Percentiles rank a stretch among this genome's conserved stretches.
phyloP scores from a whole-genome alignment of 805 yeast genomes.

The Wickerhamiella galacta region DNA sequence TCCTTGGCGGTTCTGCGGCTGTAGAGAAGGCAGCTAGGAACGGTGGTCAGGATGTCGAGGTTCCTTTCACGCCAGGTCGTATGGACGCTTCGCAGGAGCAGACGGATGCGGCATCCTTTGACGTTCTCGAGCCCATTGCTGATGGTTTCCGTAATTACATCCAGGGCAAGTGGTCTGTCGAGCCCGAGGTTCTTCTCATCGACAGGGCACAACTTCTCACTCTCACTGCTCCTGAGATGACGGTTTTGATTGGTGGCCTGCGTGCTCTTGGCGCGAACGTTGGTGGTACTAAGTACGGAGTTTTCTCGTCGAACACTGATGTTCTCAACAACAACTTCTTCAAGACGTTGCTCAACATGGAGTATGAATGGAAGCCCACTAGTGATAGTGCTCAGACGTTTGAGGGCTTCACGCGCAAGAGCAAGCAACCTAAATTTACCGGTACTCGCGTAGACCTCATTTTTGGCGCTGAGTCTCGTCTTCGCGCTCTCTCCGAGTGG shows the following conservation, averaged over 20 bases:
- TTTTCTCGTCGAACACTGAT: constrained; percentile 8
- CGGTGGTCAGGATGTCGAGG: constrained; percentile 7
- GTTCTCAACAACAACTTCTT: constrained; percentile 11
- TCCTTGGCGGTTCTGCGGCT: constrained; percentile 10
- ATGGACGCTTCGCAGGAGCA: no score
- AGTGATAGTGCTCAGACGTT: constrained; percentile 9
- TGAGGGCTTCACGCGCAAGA: constrained; percentile 10
- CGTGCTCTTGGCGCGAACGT: constrained; percentile 10
- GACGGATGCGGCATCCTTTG: no score
- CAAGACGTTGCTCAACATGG: constrained; percentile 7
- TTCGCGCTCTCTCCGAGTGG: no score
- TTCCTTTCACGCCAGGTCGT: constrained; percentile 12
- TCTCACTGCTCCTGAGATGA: constrained; percentile 10
- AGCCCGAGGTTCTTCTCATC: constrained; percentile 10
- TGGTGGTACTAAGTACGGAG: constrained; percentile 9
- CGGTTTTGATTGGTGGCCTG: constrained; percentile 11
- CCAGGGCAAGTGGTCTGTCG: constrained; percentile 7
- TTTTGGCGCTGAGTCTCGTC: no score
- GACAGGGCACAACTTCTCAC: constrained; percentile 11
- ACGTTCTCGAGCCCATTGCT: no score
- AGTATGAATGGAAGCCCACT: constrained; percentile 9
- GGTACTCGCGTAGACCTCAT: constrained; percentile 9
- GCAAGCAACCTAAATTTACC: constrained; percentile 9
- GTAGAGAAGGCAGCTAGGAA: constrained; percentile 9
- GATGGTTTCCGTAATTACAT: no score